Evolutionary conservation across 495 filamentous ascomycete genomes (phyloP).

Genomic region (Thermothielavioides terrestris): DNA sequence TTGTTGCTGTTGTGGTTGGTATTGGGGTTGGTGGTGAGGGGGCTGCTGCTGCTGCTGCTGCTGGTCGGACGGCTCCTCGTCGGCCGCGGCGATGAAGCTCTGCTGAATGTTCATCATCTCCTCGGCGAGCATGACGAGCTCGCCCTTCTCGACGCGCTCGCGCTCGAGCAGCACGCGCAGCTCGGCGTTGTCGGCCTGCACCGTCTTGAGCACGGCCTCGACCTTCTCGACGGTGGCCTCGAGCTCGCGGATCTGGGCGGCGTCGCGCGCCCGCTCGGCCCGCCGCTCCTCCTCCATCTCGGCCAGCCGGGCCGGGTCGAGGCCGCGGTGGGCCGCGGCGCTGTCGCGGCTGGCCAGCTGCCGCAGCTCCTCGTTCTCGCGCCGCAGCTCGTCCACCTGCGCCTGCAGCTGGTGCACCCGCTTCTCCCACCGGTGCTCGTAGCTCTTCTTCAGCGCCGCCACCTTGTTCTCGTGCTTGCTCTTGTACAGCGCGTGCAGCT

Average conservation of each 20-base stretch:
- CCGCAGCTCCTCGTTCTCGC: constrained; percentile 63
- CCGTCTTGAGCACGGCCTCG: constrained; percentile 53
- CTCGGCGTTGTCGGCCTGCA: constrained; percentile 57
- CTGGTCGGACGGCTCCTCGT: constrained; percentile 6
- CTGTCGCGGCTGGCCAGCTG: constrained; percentile 39
- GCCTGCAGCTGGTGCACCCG: constrained; percentile 65
- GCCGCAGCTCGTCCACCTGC: constrained; percentile 54
- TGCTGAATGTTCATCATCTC: constrained; percentile 64
- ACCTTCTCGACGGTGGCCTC: constrained; percentile 63
- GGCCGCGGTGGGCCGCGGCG: constrained; percentile 53
- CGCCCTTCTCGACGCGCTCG: constrained; percentile 86
- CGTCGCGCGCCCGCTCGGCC: constrained; percentile 41
- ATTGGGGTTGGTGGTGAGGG: not conserved
- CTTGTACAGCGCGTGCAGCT: constrained; percentile 91
- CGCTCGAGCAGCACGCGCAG: constrained; percentile 57
- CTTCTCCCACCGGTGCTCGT: constrained; percentile 83
- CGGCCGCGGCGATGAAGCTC: constrained; percentile 11
- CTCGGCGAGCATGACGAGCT: constrained; percentile 85
- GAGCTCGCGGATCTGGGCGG: constrained; percentile 47
- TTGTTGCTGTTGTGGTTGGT: not conserved
- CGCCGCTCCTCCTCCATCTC: constrained; percentile 41
- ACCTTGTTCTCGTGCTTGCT: constrained; percentile 95
- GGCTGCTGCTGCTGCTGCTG: not conserved
- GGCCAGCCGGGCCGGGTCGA: constrained; percentile 40
- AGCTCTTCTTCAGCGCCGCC: constrained; percentile 86